Base-by-base conservation (phyloP, 768 basidiomycete species). In the Boletus rufocinnamomeus region DNA sequence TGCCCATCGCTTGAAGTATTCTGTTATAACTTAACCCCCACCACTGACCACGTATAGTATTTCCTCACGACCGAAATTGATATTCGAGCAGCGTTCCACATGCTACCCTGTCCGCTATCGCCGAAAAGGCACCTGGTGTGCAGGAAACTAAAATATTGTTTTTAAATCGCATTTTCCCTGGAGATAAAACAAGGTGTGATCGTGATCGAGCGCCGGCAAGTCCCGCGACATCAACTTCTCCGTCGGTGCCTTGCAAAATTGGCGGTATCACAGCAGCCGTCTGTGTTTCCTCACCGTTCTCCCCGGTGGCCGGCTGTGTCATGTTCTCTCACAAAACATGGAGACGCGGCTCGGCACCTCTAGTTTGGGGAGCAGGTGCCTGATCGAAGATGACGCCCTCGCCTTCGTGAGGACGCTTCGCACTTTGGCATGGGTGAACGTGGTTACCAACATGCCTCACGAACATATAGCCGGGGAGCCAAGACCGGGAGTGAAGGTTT, bases 161-260 rank as follows among this genome's bases (percentile, higher is more conserved):
- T 47, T 19, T n/a, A 25, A 30, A 35, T 32, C 16, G n/a, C 44
- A 23, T 45, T 44, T 45, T 45, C 14, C 41, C 28, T 48, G 37
- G 52, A 13, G 60, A 62, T 43, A 41, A 54, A 54, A 63, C 40
- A 38, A 57, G 45, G 40, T 40, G 37, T 50, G 46, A 61, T 68
- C 66, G 43, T 41, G 61, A 69, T 70, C 61, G 51, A 56, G 27
- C 46, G 21, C 59, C 68, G 68, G 68, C 63, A 68, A 65, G 28
- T 54, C 17, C 69, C 68, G 69, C 48, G 4, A 37, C 47, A n/a
- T 61, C 38, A 25, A 35, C 56, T 59, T 52, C 55, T 55, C 59
- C 64, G 61, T 64, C 62, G 64, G 67, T 68, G 63, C 67, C 66
- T 68, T 43, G 56, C 28, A 56, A 41, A 52, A 59, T 59, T 16